Base-by-base conservation (phyloP, 495 filamentous ascomycete genomes). In the Letharia lupina region DNA sequence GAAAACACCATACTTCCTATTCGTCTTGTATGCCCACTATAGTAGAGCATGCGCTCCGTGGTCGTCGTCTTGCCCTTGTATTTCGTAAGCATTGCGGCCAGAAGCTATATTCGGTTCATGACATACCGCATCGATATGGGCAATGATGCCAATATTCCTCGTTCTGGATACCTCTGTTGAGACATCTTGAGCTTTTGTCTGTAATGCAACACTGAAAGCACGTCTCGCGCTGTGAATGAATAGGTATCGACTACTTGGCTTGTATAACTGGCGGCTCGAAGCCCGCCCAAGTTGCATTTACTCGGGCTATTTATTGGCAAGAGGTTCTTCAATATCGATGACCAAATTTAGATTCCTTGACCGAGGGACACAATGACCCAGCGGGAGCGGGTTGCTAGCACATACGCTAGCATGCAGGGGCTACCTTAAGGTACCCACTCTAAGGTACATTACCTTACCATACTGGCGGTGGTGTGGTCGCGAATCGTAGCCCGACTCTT, bases 11-110 rank as follows among this genome's bases (percentile, higher is more conserved):
- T 82, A 91, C 89, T 86, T 76, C 94, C 94, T 72, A 97, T 85
- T 71, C 91, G 80, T 59, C 90, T 81, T 9, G 93, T 94, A 68
- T 90, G 87, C 9, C 95, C 94, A 69, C 92, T 95, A 73, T 98
- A 96, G 71, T 93, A 98, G 72, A 99, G 89, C 94, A 98, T 98
- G 62, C 96, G 92, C 84, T 99, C 95, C 7, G 95, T 98, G 0
- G 95, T 99, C 0, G 95, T 99, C 11, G 95, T 99, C 82, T 99
- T 99, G 59, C 95, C 94, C 89, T 91, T 69, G 6, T 15, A 41
- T 58, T 69, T 33, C 70, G 68, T 65, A 4, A 68, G 61, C 33
- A 12, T 16, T 11, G 6, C 7, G 8, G 3, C 42, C 20, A 37
- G 40, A 39, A 60, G 61, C 1, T 16, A 16, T 2, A 0, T 61